Percentiles rank a stretch among this genome's conserved stretches.
These are phyloP conservation scores for Mycena latifolia DNA, from an alignment of 768 basidiomycete genomes.

Conservation along the genomic window DNA sequence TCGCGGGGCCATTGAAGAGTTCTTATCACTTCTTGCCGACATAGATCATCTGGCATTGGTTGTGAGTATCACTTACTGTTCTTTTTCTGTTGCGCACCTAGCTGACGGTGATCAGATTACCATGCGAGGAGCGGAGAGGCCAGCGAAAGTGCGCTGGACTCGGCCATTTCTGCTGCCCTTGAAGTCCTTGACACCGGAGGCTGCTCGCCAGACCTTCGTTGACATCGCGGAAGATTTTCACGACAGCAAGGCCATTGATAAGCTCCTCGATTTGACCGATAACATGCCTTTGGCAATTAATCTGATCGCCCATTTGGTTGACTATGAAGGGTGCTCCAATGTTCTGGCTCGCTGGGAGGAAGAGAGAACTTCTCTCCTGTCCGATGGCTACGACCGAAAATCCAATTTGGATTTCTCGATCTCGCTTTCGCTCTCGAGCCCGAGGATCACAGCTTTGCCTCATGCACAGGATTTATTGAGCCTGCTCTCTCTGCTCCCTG, in stretches of 20 bases:
- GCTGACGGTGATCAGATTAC: constrained; percentile 14
- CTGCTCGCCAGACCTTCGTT: too few species aligned
- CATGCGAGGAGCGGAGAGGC: constrained; percentile 26
- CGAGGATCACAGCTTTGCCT: background rate
- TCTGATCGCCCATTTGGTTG: too few species aligned
- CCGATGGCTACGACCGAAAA: too few species aligned
- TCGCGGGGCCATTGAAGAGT: constrained; percentile 4
- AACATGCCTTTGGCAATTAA: constrained; percentile 1
- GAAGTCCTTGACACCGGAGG: background rate
- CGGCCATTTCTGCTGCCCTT: constrained; percentile 17
- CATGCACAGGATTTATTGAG: background rate
- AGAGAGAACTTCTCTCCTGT: background rate
- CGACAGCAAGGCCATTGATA: background rate
- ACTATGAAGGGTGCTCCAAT: too few species aligned
- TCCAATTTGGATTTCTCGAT: constrained; percentile 4
- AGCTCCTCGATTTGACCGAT: background rate
- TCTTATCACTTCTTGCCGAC: constrained; percentile 12
- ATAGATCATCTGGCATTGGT: constrained; percentile 13
- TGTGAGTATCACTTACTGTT: background rate
- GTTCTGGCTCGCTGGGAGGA: background rate
- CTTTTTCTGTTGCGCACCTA: background rate
- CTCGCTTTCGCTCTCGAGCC: background rate
- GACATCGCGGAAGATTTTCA: background rate
- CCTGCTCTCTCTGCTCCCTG: background rate
- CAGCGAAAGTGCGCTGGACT: constrained; percentile 11